These are phyloP conservation scores for Wickerhamomyces chambardii DNA, from an alignment of 805 yeast genomes.

Conservation along the genomic window DNA sequence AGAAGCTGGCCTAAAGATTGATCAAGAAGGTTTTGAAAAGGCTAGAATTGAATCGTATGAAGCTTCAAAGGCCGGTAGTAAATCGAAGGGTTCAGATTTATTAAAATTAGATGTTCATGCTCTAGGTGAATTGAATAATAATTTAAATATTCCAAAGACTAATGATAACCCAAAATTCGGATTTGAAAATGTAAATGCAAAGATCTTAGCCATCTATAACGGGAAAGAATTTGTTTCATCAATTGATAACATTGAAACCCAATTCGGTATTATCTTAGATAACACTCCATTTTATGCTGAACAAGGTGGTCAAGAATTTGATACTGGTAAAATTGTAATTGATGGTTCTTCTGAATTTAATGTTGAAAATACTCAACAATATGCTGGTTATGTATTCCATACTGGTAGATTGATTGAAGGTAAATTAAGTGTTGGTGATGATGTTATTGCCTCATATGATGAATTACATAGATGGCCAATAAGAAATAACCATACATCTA, in stretches of 20 bases:
- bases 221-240: slow-evolving; percentile 53
- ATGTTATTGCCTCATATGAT: slow-evolving; percentile 79
- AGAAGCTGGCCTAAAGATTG: slow-evolving; percentile 89
- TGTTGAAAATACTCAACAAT: slow-evolving; percentile 85
- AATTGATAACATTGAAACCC: slow-evolving; percentile 35
- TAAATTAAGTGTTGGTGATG: slow-evolving; percentile 52
- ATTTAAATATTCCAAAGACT: slow-evolving; percentile 61
- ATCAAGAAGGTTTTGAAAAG: slow-evolving; percentile 84
- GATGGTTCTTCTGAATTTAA: slow-evolving; percentile 84
- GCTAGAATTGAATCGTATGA: slow-evolving; percentile 87
- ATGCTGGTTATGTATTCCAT: slow-evolving; percentile 93
- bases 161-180: slow-evolving; percentile 79
- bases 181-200: slow-evolving; percentile 57
- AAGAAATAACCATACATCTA: slow-evolving; percentile 97
- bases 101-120: slow-evolving; percentile 90
- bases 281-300: slow-evolving; percentile 96
- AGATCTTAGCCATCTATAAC: slow-evolving; percentile 61
- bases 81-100: slow-evolving; percentile 44
- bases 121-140: slow-evolving; percentile 62
- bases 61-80: slow-evolving; percentile 88
- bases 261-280: slow-evolving; percentile 77
- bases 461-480: slow-evolving; percentile 94
- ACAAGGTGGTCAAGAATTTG: slow-evolving; percentile 98
- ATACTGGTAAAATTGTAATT: slow-evolving; percentile 85
- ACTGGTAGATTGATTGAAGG: slow-evolving; percentile 87